These are phyloP conservation scores for Lolium rigidum DNA, from an alignment of 176 grass and related monocot species.

Conservation along the genomic window DNA sequence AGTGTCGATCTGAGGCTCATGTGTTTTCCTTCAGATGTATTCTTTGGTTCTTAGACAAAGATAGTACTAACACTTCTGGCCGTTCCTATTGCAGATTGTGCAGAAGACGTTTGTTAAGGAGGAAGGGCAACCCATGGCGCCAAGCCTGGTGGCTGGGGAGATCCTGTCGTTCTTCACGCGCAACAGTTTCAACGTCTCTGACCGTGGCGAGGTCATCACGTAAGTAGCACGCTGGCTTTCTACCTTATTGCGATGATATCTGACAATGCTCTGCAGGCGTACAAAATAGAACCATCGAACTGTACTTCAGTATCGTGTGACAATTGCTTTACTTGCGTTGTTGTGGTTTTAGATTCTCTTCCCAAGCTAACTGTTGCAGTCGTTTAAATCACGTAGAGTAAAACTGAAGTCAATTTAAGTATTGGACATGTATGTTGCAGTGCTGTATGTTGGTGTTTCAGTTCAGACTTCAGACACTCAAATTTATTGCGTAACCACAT, in stretches of 20 bases:
- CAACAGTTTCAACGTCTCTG: slow-evolving; percentile 73
- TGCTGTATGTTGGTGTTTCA: slow-evolving; percentile 20
- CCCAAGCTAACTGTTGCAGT: background rate
- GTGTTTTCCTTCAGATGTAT: background rate
- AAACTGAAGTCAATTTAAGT: background rate
- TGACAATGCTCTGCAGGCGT: background rate
- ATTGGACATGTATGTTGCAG: background rate
- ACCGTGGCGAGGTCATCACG: slow-evolving; percentile 97
- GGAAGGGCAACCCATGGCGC: slow-evolving; percentile 46
- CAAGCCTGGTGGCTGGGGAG: slow-evolving; percentile 90
- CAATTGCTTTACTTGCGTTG: background rate
- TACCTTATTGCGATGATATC: background rate
- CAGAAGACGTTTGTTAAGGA: slow-evolving; percentile 91
- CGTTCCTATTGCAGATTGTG: slow-evolving; percentile 64
- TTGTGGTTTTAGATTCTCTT: background rate
- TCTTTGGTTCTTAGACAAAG: background rate
- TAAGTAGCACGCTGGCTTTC: slow-evolving; percentile 21
- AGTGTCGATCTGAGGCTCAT: background rate
- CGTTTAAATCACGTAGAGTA: background rate
- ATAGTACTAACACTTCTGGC: background rate
- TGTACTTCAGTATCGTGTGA: background rate
- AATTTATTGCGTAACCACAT: background rate
- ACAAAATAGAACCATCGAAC: background rate
- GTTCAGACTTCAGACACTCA: background rate
- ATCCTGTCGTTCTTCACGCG: slow-evolving; percentile 94